Base-by-base conservation (phyloP, 2,329 filamentous ascomycete species). In the Coniochaeta sp. region DNA sequence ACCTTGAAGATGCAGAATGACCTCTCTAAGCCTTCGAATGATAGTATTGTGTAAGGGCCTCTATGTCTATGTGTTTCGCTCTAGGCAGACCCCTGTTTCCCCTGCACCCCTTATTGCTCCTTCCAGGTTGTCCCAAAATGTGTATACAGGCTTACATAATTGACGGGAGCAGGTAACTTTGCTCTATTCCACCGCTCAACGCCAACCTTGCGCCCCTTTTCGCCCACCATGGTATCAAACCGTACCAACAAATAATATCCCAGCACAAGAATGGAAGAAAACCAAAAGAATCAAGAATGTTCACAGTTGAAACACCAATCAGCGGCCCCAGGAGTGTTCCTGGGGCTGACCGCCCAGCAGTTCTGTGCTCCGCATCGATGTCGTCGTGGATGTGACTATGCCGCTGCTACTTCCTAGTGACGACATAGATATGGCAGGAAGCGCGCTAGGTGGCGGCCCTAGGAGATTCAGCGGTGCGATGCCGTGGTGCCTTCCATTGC, bases 391-490 rank as follows among this genome's bases (percentile, higher is more conserved):
- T 3, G 62, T 60, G 28, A 69, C 62, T 6, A 68, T 60, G 47
- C 58, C 60, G 56, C 64, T 62, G 63, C 62, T 64, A 56, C 63
- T 65, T 28, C 54, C 54, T 3, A 69, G 62, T 1, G 69, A 67
- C 16, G 70, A 66, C 55, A 70, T 68, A 16, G 66, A 63, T 60
- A 72, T 66, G 28, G 70, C 69, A 9, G 70, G 70, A 9, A 72
- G 66, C 17, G 62, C 64, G 38, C 64, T 64, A 0, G 65, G 60
- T 5, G 32, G 56, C 17, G 66, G 62, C 28, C 63, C 62, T 57
- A 68, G 55, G 61, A 65, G 64, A 42, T 63, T 62, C 63, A 70
- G 61, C 9, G 65, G 63, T 4, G 58, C 59, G 28, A 19, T 44
- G 3, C 30, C n/a, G 36, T 34, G 17, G 32, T 44, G 22, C 59